Evolutionary conservation across 116 monocot genomes (phyloP).

Genomic region (Iris pallida): DNA sequence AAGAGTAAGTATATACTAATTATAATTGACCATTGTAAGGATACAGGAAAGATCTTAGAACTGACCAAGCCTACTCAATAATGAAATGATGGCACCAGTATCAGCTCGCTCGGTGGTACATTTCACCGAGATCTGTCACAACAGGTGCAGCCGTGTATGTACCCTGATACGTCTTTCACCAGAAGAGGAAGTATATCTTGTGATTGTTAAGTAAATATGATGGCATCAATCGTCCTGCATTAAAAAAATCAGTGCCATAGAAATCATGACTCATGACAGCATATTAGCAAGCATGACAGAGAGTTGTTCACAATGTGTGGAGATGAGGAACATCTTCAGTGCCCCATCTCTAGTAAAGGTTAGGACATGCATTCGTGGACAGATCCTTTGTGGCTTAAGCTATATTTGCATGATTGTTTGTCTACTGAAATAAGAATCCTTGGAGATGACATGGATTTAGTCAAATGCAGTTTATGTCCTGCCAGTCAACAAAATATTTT

Average conservation of each 20-base stretch:
- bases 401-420: too few relatives aligned
- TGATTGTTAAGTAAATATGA: slow-evolving; percentile 35
- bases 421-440: too few relatives aligned
- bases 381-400: too few relatives aligned
- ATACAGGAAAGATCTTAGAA: slow-evolving; percentile 5
- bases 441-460: too few relatives aligned
- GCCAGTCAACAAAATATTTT: too few relatives aligned
- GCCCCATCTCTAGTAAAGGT: slow-evolving; percentile 63
- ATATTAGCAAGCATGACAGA: slow-evolving; percentile 12
- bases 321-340: slow-evolving; percentile 26
- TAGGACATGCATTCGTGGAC: too few relatives aligned
- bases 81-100: slow-evolving; percentile 71
- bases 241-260: too few relatives aligned
- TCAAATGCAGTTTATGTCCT: too few relatives aligned
- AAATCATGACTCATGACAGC: slow-evolving; percentile 29
- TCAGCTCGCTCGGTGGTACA: slow-evolving; percentile 97
- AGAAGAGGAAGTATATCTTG: slow-evolving; percentile 90
- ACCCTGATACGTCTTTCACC: slow-evolving; percentile 97
- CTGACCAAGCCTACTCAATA: slow-evolving; percentile 78
- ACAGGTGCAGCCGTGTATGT: slow-evolving; percentile 92
- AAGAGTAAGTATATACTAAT: not conserved
- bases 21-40: not conserved
- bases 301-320: slow-evolving; percentile 27
- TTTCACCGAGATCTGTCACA: slow-evolving; percentile 85
- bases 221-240: too few relatives aligned